Conservation (phyloP, 225 moss, liverwort and hornwort species). For the Bryoerythrophyllum caledonicum region DNA sequence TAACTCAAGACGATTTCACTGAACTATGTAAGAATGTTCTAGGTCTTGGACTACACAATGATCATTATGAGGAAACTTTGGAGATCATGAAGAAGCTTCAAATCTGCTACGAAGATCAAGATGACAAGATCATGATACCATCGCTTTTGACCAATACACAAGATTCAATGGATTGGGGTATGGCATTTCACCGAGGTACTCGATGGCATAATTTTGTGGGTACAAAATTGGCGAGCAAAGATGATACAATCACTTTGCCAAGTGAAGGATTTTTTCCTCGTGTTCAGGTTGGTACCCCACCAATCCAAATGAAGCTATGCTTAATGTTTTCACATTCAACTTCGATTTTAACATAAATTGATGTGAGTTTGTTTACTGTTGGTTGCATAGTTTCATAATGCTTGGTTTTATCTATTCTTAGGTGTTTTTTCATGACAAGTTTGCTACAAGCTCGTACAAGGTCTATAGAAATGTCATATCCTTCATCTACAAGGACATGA, state of each 20-base stretch:
- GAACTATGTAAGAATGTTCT: background rate
- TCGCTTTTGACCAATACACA: background rate
- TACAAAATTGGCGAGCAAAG: background rate
- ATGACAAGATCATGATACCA: background rate
- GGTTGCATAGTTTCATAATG: no score
- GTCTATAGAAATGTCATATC: background rate
- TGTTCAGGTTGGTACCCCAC: background rate
- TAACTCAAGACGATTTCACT: background rate
- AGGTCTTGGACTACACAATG: background rate
- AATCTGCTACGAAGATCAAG: conserved; percentile 11
- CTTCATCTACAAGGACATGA: background rate
- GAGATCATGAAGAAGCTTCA: conserved; percentile 39
- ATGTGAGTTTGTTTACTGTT: no score
- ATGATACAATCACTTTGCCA: background rate
- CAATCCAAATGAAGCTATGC: no score
- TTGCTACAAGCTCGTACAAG: background rate
- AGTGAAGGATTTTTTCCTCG: background rate
- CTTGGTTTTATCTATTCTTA: background rate
- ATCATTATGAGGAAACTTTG: conserved; percentile 7
- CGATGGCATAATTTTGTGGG: background rate
- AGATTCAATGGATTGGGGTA: background rate
- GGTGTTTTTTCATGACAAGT: background rate
- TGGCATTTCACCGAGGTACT: background rate
- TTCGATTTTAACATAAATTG: no score
- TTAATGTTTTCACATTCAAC: no score